Evolutionary conservation across 2,329 filamentous ascomycete genomes (phyloP).

Genomic region (Pseudopithomyces maydicus): DNA sequence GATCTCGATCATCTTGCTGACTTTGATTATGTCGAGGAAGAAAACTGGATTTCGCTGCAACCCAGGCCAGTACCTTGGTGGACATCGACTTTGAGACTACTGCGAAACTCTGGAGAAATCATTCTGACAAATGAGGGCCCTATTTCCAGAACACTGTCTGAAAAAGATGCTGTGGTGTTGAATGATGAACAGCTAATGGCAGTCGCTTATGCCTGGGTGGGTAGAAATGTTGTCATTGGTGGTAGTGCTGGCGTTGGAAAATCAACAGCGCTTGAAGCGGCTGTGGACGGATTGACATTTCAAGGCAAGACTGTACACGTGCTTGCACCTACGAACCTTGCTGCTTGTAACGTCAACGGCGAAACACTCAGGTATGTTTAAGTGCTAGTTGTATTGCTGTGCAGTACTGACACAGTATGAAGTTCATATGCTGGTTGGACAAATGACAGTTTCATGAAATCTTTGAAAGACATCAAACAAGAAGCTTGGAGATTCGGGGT

Average conservation of each 20-base stretch:
- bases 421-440: slow-evolving; percentile 61
- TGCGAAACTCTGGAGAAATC: no score
- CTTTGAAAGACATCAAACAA: slow-evolving; percentile 42
- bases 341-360: slow-evolving; percentile 62
- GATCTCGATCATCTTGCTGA: no score
- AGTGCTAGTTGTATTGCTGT: no score
- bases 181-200: slow-evolving; percentile 53
- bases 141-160: no score
- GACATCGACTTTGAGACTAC: no score
- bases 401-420: background rate
- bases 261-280: slow-evolving; percentile 51
- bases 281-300: slow-evolving; percentile 46
- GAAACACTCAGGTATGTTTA: slow-evolving; percentile 53
- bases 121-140: no score
- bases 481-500: slow-evolving; percentile 40
- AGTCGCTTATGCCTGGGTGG: slow-evolving; percentile 56
- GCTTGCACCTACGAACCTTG: slow-evolving; percentile 64
- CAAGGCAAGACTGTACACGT: slow-evolving; percentile 53
- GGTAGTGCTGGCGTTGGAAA: slow-evolving; percentile 64
- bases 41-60: no score
- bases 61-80: no score
- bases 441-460: slow-evolving; percentile 50
- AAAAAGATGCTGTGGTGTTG: background rate
- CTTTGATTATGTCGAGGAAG: no score
- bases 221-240: slow-evolving; percentile 66